Base-by-base conservation (phyloP, 2,329 filamentous ascomycete species). In the Ophiostoma piceae region DNA sequence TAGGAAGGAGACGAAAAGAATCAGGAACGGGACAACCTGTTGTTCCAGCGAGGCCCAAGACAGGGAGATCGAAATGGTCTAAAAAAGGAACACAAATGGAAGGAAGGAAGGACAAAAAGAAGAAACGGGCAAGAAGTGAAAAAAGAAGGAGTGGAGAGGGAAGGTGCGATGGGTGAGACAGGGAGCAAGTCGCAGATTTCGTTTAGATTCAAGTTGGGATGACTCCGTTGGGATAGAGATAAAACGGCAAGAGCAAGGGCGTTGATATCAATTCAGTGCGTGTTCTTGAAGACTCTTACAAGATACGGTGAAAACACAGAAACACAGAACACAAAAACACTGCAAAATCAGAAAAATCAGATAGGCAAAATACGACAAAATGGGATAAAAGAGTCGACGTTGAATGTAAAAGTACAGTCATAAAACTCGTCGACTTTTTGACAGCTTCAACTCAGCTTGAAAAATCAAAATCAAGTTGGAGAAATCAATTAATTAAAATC, bases 1-100 rank as follows among this genome's bases (percentile, higher is more conserved):
- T 41, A 26, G 54, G 66, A 35, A 43, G 67, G 66, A 70, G 68
- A 70, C 66, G 39, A 70, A 70, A 70, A 70, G 69, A 70, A 70
- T 26, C 69, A 67, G 66, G 66, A 67, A 67, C 37, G 54, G 35
- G 47, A 22, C 22, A 29, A 57, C 43, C 16, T 16, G 16, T 47
- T 47, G 43, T 29, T 29, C 26, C 26, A 29, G 2, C 1, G 26
- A 29, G 26, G 19, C 43, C 43, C 43, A 47, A 47, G 43, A 47
- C 43, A 47, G 19, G 43, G 16, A 16, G 41, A 16, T 19, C 43
- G 1, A 29, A 29, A 29, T 29, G 26, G 26, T 29, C 26, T 29
- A 29, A 19, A 47, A 47, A 47, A 47, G n/a, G 32, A 12, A 32
- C 35, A 26, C 22, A 16, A 51, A 60, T 14, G 57, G 57, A 35